Evolutionary conservation across 2,329 filamentous ascomycete genomes (phyloP), one percentile per base, ranked within the genome.

Genomic region (Xylaria sp.): DNA sequence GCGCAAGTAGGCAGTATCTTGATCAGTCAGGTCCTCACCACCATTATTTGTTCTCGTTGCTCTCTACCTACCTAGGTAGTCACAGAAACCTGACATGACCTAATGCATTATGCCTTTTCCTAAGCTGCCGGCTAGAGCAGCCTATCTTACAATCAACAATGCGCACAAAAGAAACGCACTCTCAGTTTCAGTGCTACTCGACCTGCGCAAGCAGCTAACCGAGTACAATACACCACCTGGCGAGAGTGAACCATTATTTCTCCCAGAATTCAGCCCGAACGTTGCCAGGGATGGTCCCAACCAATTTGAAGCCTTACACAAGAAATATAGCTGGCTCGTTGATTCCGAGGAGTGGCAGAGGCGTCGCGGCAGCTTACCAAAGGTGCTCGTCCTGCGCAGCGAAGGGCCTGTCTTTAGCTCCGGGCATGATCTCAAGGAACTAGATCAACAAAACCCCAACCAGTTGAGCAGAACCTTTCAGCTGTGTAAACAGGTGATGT

Each of bases 401-500:
- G 31, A 65, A 11, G 74, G 74, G 10, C 75, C 74, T 10, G 74
- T 79, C 40, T 80, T 80, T 67, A 72, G 74, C 64, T 74, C 78
- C 0, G 78, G 78, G 49, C 77, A 80, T 63, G 77, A 80, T 67
- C 73, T 79, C 3, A 60, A 69, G 7, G 76, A 80, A 58, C 66
- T 79, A 6, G 59, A 68, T 6, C 31, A 56, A 0, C 67, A 74
- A 10, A 38, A 36, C 2, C 33, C 57, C 1, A 46, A 31, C 1
- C 59, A 75, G 3, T 63, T 73, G 5, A 3, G 17, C 1, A 15
- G 31, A 5, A 58, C 28, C 5, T 66, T 80, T 23, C 49, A 60
- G 2, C 72, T 77, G 23, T 80, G 77, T 71, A 77, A 75, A 36
- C 74, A 79, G 51, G 70, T 80, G 59, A 78, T 78, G 77, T 53